Percentiles rank a stretch among this genome's conserved stretches.
phyloP scores from a whole-genome alignment of 2,329 filamentous ascomycete genomes.

The Fusarium sp. region DNA sequence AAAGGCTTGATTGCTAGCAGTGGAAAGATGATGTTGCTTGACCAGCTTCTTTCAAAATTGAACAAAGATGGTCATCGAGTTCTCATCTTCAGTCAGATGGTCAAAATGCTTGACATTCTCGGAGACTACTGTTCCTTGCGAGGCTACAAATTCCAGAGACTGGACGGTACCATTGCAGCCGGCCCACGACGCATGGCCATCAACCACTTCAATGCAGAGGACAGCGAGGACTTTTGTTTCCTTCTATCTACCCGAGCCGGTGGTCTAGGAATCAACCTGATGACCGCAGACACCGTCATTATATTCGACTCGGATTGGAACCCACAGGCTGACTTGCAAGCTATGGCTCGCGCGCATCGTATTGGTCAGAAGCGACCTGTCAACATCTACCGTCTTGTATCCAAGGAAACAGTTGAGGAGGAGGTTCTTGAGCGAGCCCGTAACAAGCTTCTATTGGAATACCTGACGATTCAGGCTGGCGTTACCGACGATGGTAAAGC shows the following conservation, averaged over 20 bases:
- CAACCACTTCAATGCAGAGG: slow-evolving; percentile 98
- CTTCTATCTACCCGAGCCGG: slow-evolving; percentile 93
- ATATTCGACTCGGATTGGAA: slow-evolving; percentile 99
- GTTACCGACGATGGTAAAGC: slow-evolving; percentile 96
- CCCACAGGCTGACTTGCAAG: slow-evolving; percentile 95
- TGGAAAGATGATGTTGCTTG: slow-evolving; percentile 99
- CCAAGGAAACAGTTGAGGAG: slow-evolving; percentile 98
- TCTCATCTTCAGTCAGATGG: slow-evolving; percentile 99
- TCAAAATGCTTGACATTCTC: slow-evolving; percentile 96
- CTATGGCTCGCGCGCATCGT: slow-evolving; percentile 97
- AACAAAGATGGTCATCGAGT: slow-evolving; percentile 95
- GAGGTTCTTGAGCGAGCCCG: slow-evolving; percentile 95
- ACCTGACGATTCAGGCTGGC: slow-evolving; percentile 95
- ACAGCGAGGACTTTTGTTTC: slow-evolving; percentile 96
- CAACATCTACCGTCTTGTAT: slow-evolving; percentile 94
- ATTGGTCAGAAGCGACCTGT: slow-evolving; percentile 97
- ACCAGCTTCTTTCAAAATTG: slow-evolving; percentile 92
- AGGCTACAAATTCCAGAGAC: slow-evolving; percentile 93
- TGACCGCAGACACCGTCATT: slow-evolving; percentile 98
- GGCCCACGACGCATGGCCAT: slow-evolving; percentile 91
- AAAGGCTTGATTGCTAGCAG: slow-evolving; percentile 95
- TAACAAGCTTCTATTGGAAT: slow-evolving; percentile 97
- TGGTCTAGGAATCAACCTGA: slow-evolving; percentile 97
- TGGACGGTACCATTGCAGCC: slow-evolving; percentile 94
- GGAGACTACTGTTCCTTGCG: slow-evolving; percentile 92